Percentiles rank a stretch among this genome's conserved stretches.
Evolutionary conservation across 2,329 filamentous ascomycete species (phyloP).

Genomic region (Chrysoporthe deuterocubensis): DNA sequence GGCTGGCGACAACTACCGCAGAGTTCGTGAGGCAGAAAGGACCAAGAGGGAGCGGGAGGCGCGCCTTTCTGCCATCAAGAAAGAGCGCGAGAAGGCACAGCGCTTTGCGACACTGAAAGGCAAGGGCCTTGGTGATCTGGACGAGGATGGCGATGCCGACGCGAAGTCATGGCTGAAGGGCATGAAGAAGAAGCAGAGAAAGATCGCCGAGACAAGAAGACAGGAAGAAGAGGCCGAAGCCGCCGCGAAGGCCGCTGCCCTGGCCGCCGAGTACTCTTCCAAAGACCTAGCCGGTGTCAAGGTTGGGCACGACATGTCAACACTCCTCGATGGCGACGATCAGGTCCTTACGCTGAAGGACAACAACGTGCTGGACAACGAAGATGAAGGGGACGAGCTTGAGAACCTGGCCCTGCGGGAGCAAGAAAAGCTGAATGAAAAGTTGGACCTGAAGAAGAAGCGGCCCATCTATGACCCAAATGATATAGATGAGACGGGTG

Average conservation of each 20-base stretch:
- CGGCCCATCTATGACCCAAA: conserved; percentile 87
- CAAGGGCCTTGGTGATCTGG: conserved; percentile 78
- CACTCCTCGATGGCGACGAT: conserved; percentile 82
- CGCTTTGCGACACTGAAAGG: conserved; percentile 78
- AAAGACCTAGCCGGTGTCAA: conserved; percentile 88
- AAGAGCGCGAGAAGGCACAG: conserved; percentile 82
- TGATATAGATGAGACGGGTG: conserved; percentile 67
- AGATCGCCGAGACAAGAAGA: conserved; percentile 77
- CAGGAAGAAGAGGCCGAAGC: conserved; percentile 78
- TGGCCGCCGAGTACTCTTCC: conserved; percentile 74
- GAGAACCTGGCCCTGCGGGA: conserved; percentile 76
- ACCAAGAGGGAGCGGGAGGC: conserved; percentile 80
- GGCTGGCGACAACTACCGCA: conserved; percentile 73
- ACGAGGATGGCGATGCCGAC: conserved; percentile 69
- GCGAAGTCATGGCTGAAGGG: conserved; percentile 85
- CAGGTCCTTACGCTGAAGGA: conserved; percentile 96
- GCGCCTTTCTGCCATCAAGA: conserved; percentile 81
- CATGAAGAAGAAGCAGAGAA: conserved; percentile 92
- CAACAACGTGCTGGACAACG: conserved; percentile 79
- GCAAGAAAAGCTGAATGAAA: conserved; percentile 73
- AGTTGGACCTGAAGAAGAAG: conserved; percentile 86
- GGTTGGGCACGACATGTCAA: conserved; percentile 83
- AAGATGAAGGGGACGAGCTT: conserved; percentile 88
- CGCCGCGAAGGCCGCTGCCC: conserved; percentile 68
- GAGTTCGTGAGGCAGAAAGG: conserved; percentile 69